These are phyloP conservation scores for Euphorbia pulcherrima DNA, from an alignment of 345 rosid species.

Conservation along the genomic window DNA sequence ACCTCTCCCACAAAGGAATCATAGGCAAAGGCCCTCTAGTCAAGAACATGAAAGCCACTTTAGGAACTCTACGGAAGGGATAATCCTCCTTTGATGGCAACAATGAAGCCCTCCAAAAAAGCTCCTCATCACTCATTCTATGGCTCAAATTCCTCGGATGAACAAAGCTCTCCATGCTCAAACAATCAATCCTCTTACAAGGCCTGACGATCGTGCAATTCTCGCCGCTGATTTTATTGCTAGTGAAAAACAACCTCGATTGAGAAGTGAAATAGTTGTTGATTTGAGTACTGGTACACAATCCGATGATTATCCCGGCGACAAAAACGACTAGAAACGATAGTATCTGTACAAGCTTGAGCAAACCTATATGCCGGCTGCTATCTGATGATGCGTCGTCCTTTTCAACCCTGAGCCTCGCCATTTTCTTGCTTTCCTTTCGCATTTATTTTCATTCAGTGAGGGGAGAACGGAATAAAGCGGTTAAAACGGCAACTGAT, in stretches of 20 bases:
- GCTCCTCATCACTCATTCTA: conserved; percentile 54
- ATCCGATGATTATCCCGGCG: conserved; percentile 76
- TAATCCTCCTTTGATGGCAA: conserved; percentile 53
- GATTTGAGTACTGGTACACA: conserved; percentile 61
- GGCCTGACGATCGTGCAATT: conserved; percentile 34
- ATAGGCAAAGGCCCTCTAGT: conserved; percentile 87
- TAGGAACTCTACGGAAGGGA: conserved; percentile 66
- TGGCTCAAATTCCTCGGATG: conserved; percentile 51
- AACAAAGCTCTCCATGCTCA: conserved; percentile 47
- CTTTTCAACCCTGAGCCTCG: conserved; percentile 50
- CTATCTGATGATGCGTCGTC: conserved; percentile 25
- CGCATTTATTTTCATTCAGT: conserved; percentile 4
- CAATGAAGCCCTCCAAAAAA: conserved; percentile 89
- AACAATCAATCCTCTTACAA: conserved; percentile 42
- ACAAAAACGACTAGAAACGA: conserved; percentile 72
- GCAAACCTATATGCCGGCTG: conserved; percentile 50
- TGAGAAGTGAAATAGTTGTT: conserved; percentile 54
- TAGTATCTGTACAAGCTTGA: conserved; percentile 60
- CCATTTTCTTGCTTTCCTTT: conserved; percentile 14
- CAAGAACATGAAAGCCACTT: conserved; percentile 83
- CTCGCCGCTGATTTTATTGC: conserved; percentile 15
- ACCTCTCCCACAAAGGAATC: conserved; percentile 90
- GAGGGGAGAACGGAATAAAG: not conserved
- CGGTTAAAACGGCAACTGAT: too few relatives aligned
- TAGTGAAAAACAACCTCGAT: conserved; percentile 36